phyloP scores from a whole-genome alignment of 805 yeast genomes.

The Kluyveromyces lactis region DNA sequence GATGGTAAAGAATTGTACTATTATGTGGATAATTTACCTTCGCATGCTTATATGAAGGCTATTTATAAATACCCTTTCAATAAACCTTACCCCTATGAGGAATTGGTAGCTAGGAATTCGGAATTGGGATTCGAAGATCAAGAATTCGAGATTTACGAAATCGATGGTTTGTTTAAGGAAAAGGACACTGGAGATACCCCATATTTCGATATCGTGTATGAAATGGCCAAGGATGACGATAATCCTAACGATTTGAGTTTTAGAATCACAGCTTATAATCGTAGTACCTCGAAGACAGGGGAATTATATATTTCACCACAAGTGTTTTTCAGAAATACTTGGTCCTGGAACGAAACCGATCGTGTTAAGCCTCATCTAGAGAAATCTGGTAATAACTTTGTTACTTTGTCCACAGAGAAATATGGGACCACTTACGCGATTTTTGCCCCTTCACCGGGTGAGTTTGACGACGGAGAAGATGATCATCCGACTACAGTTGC shows the following conservation, averaged over 20 bases:
- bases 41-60: slow-evolving; percentile 88
- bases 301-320: slow-evolving; percentile 85
- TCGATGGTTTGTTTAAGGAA: slow-evolving; percentile 54
- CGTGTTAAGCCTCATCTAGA: slow-evolving; percentile 43
- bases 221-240: slow-evolving; percentile 78
- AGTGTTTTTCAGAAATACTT: slow-evolving; percentile 74
- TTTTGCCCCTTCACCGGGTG: slow-evolving; percentile 82
- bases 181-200: slow-evolving; percentile 45
- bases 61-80: slow-evolving; percentile 88
- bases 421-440: slow-evolving; percentile 58
- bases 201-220: slow-evolving; percentile 83
- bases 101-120: slow-evolving; percentile 59
- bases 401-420: slow-evolving; percentile 57
- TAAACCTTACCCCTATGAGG: slow-evolving; percentile 66
- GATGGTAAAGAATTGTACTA: slow-evolving; percentile 84
- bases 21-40: slow-evolving; percentile 84
- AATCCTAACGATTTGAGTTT: slow-evolving; percentile 75
- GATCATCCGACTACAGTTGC: too few species aligned
- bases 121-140: slow-evolving; percentile 56
- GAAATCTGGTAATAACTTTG: slow-evolving; percentile 35
- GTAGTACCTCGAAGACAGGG: slow-evolving; percentile 68
- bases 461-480: slow-evolving; percentile 33
- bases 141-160: slow-evolving; percentile 80
- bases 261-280: slow-evolving; percentile 79
- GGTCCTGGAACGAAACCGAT: slow-evolving; percentile 78